Evolutionary conservation across 148 eudicot species (phyloP).

Genomic region (Fagopyrum tataricum): DNA sequence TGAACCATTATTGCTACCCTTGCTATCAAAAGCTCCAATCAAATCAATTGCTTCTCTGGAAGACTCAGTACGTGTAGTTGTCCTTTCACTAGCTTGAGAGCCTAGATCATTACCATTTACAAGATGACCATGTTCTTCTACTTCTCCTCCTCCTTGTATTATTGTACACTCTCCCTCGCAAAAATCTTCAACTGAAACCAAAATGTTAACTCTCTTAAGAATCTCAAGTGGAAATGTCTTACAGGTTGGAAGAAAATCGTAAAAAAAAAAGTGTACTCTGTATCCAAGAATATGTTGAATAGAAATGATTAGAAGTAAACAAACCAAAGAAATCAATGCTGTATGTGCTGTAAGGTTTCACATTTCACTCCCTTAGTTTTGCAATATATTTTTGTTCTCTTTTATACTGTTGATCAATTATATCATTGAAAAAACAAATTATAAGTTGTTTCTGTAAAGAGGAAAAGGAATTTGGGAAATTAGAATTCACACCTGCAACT

Average conservation of each 20-base stretch:
- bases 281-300: not conserved
- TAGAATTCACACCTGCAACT: conserved; percentile 13
- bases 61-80: conserved; percentile 18
- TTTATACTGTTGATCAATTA: not conserved
- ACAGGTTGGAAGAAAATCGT: not conserved
- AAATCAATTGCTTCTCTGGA: conserved; percentile 68
- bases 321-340: not conserved
- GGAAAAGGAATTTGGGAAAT: not conserved
- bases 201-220: not conserved
- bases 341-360: not conserved
- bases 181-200: conserved; percentile 27
- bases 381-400: not conserved
- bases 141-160: conserved; percentile 26
- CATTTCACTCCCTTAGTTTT: not conserved
- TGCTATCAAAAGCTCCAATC: conserved; percentile 61
- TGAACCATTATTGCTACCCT: conserved; percentile 20
- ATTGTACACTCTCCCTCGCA: conserved; percentile 20
- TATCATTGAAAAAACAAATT: not conserved
- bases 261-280: not conserved
- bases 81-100: conserved; percentile 24
- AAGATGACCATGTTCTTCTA: conserved; percentile 15
- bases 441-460: not conserved
- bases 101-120: conserved; percentile 20
- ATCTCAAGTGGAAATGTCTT: conserved; percentile 8
- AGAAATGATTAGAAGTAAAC: not conserved